Conservation (phyloP, 2,329 filamentous ascomycete genomes). For the Exophiala bonariae region DNA sequence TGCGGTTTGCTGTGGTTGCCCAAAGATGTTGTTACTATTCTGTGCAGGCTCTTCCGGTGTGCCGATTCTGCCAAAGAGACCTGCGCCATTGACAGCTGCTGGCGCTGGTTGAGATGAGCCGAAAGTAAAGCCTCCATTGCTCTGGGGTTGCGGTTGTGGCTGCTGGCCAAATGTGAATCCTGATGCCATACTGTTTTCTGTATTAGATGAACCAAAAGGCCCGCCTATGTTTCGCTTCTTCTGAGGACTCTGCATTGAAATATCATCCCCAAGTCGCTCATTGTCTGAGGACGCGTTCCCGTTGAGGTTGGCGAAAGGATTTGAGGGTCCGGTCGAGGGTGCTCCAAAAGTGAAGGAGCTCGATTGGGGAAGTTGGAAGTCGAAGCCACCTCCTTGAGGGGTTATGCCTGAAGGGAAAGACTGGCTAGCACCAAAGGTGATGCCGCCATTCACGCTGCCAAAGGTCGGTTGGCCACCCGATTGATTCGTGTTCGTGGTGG, state of each 20-base stretch:
- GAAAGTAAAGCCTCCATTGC: slow-evolving; percentile 11
- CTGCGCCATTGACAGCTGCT: slow-evolving; percentile 8
- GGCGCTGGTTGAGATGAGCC: slow-evolving; percentile 9
- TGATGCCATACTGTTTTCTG: slow-evolving; percentile 6
- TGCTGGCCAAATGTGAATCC: slow-evolving; percentile 24
- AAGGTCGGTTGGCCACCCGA: slow-evolving; percentile 17
- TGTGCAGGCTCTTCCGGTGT: slow-evolving; percentile 10
- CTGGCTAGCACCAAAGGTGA: slow-evolving; percentile 17
- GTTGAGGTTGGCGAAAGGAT: slow-evolving; percentile 26
- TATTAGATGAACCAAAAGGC: slow-evolving; percentile 17
- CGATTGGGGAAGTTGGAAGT: slow-evolving; percentile 24
- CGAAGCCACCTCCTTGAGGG: slow-evolving; percentile 11
- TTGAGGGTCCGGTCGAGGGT: slow-evolving; percentile 14
- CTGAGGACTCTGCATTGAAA: slow-evolving; percentile 26
- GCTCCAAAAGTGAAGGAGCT: slow-evolving; percentile 24
- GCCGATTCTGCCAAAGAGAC: slow-evolving; percentile 13
- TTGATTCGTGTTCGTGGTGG: slow-evolving; percentile 6
- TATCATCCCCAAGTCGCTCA: slow-evolving; percentile 16
- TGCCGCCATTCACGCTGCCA: slow-evolving; percentile 13
- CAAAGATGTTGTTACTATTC: slow-evolving; percentile 16
- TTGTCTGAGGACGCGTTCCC: slow-evolving; percentile 11
- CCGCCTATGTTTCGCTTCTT: slow-evolving; percentile 19
- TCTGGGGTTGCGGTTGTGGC: slow-evolving; percentile 11
- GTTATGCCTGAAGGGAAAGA: slow-evolving; percentile 19
- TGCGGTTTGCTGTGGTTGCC: slow-evolving; percentile 15